Percentiles rank a stretch among this genome's conserved stretches.
phyloP scores from a whole-genome alignment of 768 basidiomycete species.

The Lactifluus subvellereus region DNA sequence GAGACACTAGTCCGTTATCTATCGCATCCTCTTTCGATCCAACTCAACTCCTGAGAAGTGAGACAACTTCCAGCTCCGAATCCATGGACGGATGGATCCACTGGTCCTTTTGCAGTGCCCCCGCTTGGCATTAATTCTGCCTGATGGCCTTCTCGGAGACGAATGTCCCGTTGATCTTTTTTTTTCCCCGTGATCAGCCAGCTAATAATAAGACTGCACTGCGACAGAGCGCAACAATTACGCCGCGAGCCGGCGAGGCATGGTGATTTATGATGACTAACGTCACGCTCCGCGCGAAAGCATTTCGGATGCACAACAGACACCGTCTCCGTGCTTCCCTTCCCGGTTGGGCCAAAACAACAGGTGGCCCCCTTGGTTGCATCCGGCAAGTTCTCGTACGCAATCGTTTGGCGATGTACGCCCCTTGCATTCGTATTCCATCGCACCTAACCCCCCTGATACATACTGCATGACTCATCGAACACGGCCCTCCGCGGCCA shows the following conservation, averaged over 20 bases:
- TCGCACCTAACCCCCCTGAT: not conserved
- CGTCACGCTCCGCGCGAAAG: constrained; percentile 15
- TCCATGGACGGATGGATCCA: constrained; percentile 5
- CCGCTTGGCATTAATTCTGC: constrained; percentile 1
- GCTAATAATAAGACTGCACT: not conserved
- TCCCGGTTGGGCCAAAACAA: constrained; percentile 9
- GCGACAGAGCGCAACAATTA: constrained; percentile 5
- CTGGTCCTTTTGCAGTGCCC: not conserved
- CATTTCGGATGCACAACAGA: constrained; percentile 15
- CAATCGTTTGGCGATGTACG: constrained; percentile 4
- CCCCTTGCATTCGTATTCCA: not conserved
- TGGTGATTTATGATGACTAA: not conserved
- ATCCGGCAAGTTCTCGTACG: constrained; percentile 2
- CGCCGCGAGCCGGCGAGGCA: constrained; percentile 4
- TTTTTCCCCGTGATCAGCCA: constrained; percentile 9
- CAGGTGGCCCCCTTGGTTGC: not conserved
- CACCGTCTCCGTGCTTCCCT: constrained; percentile 22
- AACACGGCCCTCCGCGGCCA: constrained; percentile 1
- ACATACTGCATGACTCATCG: not conserved
- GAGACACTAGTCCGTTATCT: constrained; percentile 16
- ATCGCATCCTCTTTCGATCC: constrained; percentile 11
- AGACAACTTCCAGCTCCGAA: constrained; percentile 15
- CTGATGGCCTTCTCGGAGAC: not conserved
- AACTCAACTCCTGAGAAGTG: constrained; percentile 21
- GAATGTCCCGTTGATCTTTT: not conserved